Base-by-base conservation (phyloP, 2,329 filamentous ascomycete genomes). In the Domatiomyces catenatus region DNA sequence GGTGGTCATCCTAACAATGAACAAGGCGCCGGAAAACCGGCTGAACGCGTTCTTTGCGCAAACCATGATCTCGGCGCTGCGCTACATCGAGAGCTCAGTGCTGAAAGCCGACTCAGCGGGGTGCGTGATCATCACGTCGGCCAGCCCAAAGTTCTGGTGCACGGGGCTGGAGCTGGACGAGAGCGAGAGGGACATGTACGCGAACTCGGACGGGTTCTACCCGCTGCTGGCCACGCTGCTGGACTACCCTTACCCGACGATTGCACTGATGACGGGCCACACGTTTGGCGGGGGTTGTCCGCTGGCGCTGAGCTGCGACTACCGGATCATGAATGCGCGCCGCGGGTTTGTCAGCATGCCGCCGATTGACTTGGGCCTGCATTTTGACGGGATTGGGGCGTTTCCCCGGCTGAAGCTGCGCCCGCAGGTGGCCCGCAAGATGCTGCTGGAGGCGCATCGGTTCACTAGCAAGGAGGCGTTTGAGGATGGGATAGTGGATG, bases 171-270 rank as follows among this genome's bases (percentile, higher is more conserved):
- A 74, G 26, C 61, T 74, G 2, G 71, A 73, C 45, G 71, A 74
- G 55, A 57, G 61, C 8, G 69, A 71, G 46, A 68, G 65, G 15
- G 73, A 72, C 56, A 71, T 73, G 22, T 73, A 71, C 50, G 78
- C 71, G 64, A 79, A 82, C 42, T 69, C 70, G 15, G 77, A 74
- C 57, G 71, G 69, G 22, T 82, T 80, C 50, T 75, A 73, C 8
- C 77, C 79, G 61, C 62, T 73, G 3, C 62, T 74, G 12, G 68
- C 71, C 22, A 71, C 71, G 1, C 63, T 73, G 64, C 61, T 75
- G 57, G 71, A 74, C 60, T 73, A 72, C 49, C 69, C 70, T 0
- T 72, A 62, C 53, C 71, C 71, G 17, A 74, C 71, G 18, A 65
- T 73, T 42, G 71, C 70, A 3, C 61, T 71, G 1, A 57, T 74